Percentiles rank a stretch among this genome's conserved stretches.
Evolutionary conservation across 108 stramenopile species (phyloP).

Genomic region (Skeletonema potamos): DNA sequence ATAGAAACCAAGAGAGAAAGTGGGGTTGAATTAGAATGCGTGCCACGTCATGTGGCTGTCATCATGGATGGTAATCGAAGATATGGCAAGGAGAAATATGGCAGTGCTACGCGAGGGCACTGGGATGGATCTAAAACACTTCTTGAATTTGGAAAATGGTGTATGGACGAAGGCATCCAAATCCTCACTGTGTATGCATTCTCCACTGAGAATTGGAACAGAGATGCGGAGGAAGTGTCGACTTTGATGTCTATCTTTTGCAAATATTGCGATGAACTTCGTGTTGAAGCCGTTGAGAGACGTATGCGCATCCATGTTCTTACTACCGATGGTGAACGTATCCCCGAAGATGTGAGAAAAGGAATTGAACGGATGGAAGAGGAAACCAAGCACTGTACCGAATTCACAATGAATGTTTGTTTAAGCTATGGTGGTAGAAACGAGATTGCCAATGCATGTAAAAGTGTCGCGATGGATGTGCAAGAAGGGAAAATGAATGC

Average conservation of each 20-base stretch:
- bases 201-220: constrained; percentile 97
- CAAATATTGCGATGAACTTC: constrained; percentile 85
- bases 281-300: constrained; percentile 76
- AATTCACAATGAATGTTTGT: constrained; percentile 89
- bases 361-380: constrained; percentile 57
- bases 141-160: constrained; percentile 93
- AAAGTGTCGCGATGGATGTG: constrained; percentile 54
- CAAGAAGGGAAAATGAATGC: constrained; percentile 44
- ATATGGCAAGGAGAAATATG: constrained; percentile 80
- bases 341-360: constrained; percentile 55
- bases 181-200: constrained; percentile 96
- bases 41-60: constrained; percentile 83
- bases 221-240: constrained; percentile 81
- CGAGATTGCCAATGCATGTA: constrained; percentile 87
- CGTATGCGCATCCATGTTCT: constrained; percentile 81
- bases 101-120: constrained; percentile 83
- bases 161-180: constrained; percentile 76
- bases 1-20: constrained; percentile 47
- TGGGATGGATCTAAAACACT: constrained; percentile 90
- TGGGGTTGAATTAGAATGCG: constrained; percentile 42
- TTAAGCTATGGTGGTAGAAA: constrained; percentile 91
- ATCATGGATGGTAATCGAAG: constrained; percentile 99
- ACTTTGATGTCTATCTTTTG: constrained; percentile 85
- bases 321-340: constrained; percentile 66
- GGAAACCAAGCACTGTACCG: constrained; percentile 54